A percentile compares a stretch with the other conserved stretches of the same genome.
phyloP scores from a whole-genome alignment of 768 basidiomycete species.

The Cyathus striatus region DNA sequence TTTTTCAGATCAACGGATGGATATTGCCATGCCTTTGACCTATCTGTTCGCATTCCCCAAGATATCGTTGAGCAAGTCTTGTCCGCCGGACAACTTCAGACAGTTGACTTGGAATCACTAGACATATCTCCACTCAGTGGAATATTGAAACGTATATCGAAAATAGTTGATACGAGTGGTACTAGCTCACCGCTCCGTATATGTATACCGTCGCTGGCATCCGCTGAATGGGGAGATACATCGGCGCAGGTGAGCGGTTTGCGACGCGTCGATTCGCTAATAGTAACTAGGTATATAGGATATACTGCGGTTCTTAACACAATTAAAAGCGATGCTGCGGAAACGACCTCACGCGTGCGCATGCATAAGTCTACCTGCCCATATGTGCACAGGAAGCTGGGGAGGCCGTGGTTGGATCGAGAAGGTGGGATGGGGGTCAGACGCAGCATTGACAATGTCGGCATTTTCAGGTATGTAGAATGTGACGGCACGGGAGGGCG shows the following conservation, averaged over 20 bases:
- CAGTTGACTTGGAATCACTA: constrained; percentile 8
- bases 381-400: constrained; percentile 54
- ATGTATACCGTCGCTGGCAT: constrained; percentile 59
- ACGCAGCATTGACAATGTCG: constrained; percentile 66
- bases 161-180: constrained; percentile 10
- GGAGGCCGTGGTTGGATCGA: constrained; percentile 68
- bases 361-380: constrained; percentile 61
- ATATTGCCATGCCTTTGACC: constrained; percentile 69
- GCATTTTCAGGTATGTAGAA: constrained; percentile 67
- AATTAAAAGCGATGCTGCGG: constrained; percentile 57
- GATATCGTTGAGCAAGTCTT: constrained; percentile 41
- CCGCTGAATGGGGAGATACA: constrained; percentile 66
- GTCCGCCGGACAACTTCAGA: constrained; percentile 12
- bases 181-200: constrained; percentile 42
- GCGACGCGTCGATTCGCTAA: too few relatives aligned
- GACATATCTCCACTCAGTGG: background rate
- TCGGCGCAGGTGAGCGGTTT: constrained; percentile 40
- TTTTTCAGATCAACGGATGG: constrained; percentile 44
- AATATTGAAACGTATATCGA: background rate
- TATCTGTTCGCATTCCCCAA: constrained; percentile 57
- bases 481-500: constrained; percentile 2
- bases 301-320: constrained; percentile 68
- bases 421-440: constrained; percentile 75
- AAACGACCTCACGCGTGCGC: constrained; percentile 58
- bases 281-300: constrained; percentile 47